These are phyloP conservation scores for Russula dissimulans DNA, from an alignment of 768 basidiomycete genomes.

Conservation along the genomic window DNA sequence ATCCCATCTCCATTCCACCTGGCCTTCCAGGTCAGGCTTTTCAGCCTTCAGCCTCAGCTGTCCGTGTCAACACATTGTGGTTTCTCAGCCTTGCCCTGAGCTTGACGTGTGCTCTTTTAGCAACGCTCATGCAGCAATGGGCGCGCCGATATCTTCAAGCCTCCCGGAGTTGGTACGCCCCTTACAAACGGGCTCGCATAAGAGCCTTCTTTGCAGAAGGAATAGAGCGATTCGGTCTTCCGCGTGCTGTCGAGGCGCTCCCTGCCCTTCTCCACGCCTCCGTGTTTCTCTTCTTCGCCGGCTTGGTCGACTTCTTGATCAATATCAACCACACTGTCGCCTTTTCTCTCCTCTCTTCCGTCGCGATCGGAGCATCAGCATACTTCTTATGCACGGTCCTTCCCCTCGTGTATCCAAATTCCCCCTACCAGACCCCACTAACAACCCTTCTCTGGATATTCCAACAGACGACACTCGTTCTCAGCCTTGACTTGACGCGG, in stretches of 20 bases:
- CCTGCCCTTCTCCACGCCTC: conserved; percentile 16
- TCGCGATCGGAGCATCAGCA: background rate
- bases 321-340: conserved; percentile 13
- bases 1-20: conserved; percentile 1
- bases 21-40: background rate
- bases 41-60: background rate
- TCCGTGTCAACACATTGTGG: conserved; percentile 17
- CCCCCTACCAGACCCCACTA: conserved; percentile 18
- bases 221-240: conserved; percentile 14
- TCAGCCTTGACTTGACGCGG: background rate
- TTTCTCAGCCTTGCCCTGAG: conserved; percentile 16
- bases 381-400: conserved; percentile 10
- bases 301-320: conserved; percentile 14
- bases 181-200: conserved; percentile 16
- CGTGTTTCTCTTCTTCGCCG: conserved; percentile 18
- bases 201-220: conserved; percentile 16
- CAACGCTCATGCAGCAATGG: conserved; percentile 19
- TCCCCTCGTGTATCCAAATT: conserved; percentile 11
- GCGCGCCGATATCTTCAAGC: conserved; percentile 14
- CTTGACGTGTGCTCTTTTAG: conserved; percentile 16
- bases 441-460: conserved; percentile 6
- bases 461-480: background rate
- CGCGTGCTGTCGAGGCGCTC: conserved; percentile 15
- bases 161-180: conserved; percentile 9
- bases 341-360: conserved; percentile 5